Base-by-base conservation (phyloP, 75 land plant species). In the Larix kaempferi region DNA sequence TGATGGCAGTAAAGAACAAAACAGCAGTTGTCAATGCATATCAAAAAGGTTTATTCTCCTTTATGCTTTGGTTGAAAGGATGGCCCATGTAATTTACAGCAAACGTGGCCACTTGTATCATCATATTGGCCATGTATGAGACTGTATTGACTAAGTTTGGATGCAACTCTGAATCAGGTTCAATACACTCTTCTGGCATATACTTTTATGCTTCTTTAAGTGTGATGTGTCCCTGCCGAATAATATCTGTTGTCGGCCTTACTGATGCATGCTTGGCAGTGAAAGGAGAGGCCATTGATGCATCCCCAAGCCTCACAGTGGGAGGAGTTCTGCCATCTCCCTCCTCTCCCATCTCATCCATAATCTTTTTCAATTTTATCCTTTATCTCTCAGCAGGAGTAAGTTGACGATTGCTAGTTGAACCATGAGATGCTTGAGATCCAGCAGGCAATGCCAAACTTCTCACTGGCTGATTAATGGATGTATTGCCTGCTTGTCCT, bases 101-200 rank as follows among this genome's bases (percentile, higher is more conserved):
- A 88, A 97, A 97, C 14, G 99, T 97, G 4, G 95, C 99, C 21
- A 97, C 99, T 78, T 96, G 99, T 29, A 97, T 88, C 99, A 97
- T 97, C 99, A 97, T 89, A 81, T 84, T 93, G 57, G 96, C 98
- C 99, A 97, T 97, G 83, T 97, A 95, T 1, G 99, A 97, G 41
- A 97, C 95, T 0, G 99, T 95, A 61, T 97, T 97, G 59, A 97
- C 98, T n/a, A 97, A 87, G 71, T 97, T 95, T 22, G 99, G 98
- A 23, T 88, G 88, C 77, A 97, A 97, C 33, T 95, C 95, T 0
- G 98, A 89, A 72, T 95, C 98, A 23, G 98, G 99, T 62, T 97
- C 99, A 54, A 97, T 88, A 88, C 99, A 97, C 77, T 95, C 99
- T 41, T 95, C 99, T 13, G 99, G 99, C 99, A 97, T 97, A 80